Evolutionary conservation across 2,329 filamentous ascomycete genomes (phyloP), one percentile per base, ranked within the genome.

Genomic region (Penicillium sp.): DNA sequence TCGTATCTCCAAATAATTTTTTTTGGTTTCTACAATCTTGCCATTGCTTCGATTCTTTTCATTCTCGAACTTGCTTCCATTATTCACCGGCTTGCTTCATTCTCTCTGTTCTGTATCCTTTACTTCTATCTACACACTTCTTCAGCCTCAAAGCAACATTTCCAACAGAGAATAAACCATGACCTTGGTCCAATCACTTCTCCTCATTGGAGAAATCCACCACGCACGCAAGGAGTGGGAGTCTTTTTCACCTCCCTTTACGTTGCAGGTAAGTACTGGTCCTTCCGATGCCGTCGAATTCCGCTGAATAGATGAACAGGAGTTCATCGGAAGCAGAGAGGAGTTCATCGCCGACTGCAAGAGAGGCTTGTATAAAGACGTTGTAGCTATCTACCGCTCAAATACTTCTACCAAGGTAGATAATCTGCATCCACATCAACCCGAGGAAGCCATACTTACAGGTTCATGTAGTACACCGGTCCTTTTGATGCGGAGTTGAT

Each of bases 371-470:
- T 82, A 78, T 53, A 72, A 82, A 45, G 76, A 77, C 55, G 75
- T 82, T 1, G 72, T 78, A 27, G 80, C 70, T 1, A 74, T 83
- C 41, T 83, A 81, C 64, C 77, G 80, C 47, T 82, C 79, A 40
- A 83, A 83, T 60, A 69, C 73, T 31, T 82, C 78, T 7, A 80
- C 75, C 25, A 73, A 75, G 55, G 71, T 73, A 53, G 29, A 49
- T 19, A 38, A 31, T 11, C 11, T 1, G 29, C 31, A 3, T 14
- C 13, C 19, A 10, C 14, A 16, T 25, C 16, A 27, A 1, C 27
- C 18, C 22, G 37, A 10, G 19, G 19, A 13, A 6, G 4, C 12
- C 5, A 1, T 2, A 13, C 31, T 42, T 2, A 48, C 33, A 27
- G 12, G 1, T 22, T 19, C 16, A 14, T 16, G 12, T 52, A 72